Base-by-base conservation (phyloP, 1,284 basidiomycete species). In the Rhodotorula sp. region DNA sequence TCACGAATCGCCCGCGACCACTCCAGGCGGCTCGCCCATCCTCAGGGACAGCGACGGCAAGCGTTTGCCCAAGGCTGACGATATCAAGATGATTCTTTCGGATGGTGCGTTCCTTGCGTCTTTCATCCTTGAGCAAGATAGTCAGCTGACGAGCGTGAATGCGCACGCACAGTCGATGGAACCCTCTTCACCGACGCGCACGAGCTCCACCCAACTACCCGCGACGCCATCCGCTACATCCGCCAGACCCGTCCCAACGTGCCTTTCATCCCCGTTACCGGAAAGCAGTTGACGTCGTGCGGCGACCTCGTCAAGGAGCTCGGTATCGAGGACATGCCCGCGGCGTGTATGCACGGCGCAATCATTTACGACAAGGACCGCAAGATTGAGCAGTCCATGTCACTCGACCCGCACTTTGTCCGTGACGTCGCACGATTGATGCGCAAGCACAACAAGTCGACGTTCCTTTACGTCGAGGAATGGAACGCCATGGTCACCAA, bases 391-490 rank as follows among this genome's bases (percentile, higher is more conserved):
- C 66, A 69, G 61, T 39, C 56, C 46, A 63, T 59, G 48, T 64
- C 64, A 20, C 72, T 76, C 74, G 70, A 74, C 65, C 66, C 66
- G 44, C 58, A 71, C 57, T 71, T 72, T 44, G 74, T 76, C 54
- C 67, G 71, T 53, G 70, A 68, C 62, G 72, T 76, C n/a, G 63
- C 72, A 6, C 70, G 73, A 13, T 51, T 76, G 48, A 76, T 76
- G 74, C 69, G 70, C 59, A 62, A 66, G 64, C 74, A 76, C 70
- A 76, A 76, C 72, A 76, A 76, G 72, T 72, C 72, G 59, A 74
- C 72, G 29, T 74, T 76, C 72, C 70, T 76, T 49, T 76, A 76
- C 68, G 74, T 74, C 44, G 70, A 69, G 64, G 72, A 76, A 51
- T 74, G 67, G 68, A 73, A 74, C 72, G 70, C 72, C 53, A 74